Evolutionary conservation across 306 rosid genomes (phyloP).

Genomic region (Geum urbanum): DNA sequence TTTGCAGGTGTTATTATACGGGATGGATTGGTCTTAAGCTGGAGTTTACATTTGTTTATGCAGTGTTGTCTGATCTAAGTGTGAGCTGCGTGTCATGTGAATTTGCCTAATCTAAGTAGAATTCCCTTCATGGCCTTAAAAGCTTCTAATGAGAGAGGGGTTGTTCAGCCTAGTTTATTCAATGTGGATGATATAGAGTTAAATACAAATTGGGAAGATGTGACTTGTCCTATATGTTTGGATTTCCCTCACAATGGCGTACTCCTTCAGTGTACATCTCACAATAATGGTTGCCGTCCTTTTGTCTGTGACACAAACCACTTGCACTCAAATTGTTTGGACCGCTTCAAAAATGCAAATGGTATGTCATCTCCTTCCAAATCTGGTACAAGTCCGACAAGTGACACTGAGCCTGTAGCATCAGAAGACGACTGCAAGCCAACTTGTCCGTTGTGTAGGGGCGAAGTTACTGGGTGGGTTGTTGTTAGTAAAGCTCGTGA

Average conservation of each 20-base stretch:
- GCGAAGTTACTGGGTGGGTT: conserved; percentile 85
- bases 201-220: conserved; percentile 61
- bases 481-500: conserved; percentile 61
- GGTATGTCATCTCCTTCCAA: conserved; percentile 47
- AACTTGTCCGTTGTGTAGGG: conserved; percentile 90
- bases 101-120: conserved; percentile 13
- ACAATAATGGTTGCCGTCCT: conserved; percentile 78
- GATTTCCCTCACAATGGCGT: conserved; percentile 91
- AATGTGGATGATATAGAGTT: conserved; percentile 43
- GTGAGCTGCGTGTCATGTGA: conserved; percentile 17
- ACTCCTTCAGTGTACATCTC: conserved; percentile 81
- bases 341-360: conserved; percentile 71
- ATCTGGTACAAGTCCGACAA: conserved; percentile 34
- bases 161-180: conserved; percentile 16
- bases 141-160: conserved; percentile 20
- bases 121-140: conserved; percentile 21
- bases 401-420: conserved; percentile 33
- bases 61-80: neutral
- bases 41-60: neutral
- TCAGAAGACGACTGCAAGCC: conserved; percentile 48
- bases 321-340: conserved; percentile 87
- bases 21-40: conserved; percentile 4
- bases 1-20: conserved; percentile 10
- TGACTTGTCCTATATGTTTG: conserved; percentile 84
- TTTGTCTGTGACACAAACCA: conserved; percentile 85